Conservation (phyloP, 371 early-diverging fungal genomes). For the Apophysomyces elegans region DNA sequence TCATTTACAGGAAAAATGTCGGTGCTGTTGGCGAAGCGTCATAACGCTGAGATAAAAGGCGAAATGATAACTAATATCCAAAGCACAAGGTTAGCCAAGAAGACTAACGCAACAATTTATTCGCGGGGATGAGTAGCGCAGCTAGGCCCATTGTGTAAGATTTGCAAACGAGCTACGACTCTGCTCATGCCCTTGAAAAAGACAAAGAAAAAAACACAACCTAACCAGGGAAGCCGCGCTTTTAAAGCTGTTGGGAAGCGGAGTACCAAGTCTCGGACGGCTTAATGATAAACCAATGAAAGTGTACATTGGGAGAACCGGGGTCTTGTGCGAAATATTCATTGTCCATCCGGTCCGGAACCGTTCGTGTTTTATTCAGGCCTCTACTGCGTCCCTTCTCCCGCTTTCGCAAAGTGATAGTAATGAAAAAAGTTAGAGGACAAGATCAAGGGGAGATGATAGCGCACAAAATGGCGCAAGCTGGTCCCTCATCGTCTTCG, state of each 20-base stretch:
- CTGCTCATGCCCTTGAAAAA: slow-evolving; percentile 29
- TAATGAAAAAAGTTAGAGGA: slow-evolving; percentile 4
- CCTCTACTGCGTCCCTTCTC: neutral
- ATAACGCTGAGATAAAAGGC: neutral
- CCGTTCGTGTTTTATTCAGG: neutral
- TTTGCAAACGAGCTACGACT: slow-evolving; percentile 26
- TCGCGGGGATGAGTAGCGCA: slow-evolving; percentile 30
- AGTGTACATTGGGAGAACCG: no score
- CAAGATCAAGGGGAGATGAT: neutral
- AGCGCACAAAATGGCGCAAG: neutral
- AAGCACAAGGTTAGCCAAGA: slow-evolving; percentile 15
- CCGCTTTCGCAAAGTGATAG: neutral
- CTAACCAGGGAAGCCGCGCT: no score
- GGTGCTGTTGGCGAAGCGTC: slow-evolving; percentile 25
- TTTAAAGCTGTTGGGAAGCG: no score
- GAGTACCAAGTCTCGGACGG: no score
- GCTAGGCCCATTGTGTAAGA: slow-evolving; percentile 25
- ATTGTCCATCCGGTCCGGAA: neutral
- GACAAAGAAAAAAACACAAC: slow-evolving; percentile 6
- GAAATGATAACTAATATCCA: slow-evolving; percentile 18
- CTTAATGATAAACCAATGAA: no score
- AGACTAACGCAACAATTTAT: slow-evolving; percentile 12
- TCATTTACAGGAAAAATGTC: slow-evolving; percentile 7
- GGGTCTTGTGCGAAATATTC: no score
- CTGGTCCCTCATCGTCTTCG: neutral